phyloP scores from a whole-genome alignment of 257 asterid genomes.

The Linderniella brevidens region DNA sequence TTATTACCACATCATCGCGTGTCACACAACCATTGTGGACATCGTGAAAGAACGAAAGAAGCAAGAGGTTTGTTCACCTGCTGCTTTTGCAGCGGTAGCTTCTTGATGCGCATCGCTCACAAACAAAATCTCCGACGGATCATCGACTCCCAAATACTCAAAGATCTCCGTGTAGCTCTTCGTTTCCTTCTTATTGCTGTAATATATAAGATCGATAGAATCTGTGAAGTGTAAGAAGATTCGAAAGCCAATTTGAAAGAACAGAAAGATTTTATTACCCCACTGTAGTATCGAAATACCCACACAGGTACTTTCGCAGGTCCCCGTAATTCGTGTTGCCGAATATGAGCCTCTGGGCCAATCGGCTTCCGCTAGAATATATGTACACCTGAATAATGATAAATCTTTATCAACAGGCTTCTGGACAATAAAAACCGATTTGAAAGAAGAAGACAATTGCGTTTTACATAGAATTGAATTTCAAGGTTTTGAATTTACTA shows the following conservation, averaged over 20 bases:
- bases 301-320: conserved; percentile 61
- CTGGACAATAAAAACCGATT: no score
- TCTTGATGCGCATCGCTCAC: conserved; percentile 84
- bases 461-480: not conserved
- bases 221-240: no score
- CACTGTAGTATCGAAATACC: conserved; percentile 79
- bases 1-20: not conserved
- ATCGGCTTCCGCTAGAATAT: conserved; percentile 95
- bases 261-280: conserved; percentile 34
- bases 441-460: no score
- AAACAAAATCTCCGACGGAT: conserved; percentile 69
- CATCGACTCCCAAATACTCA: conserved; percentile 63
- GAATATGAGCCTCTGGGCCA: conserved; percentile 89
- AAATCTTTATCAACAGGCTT: no score
- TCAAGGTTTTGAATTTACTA: not conserved
- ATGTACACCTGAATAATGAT: conserved; percentile 53
- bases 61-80: conserved; percentile 28
- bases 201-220: no score
- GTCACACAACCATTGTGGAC: no score
- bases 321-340: conserved; percentile 74
- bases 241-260: no score
- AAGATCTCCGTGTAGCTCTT: conserved; percentile 62
- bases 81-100: conserved; percentile 91
- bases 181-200: conserved; percentile 82
- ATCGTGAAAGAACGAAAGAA: not conserved